Conservation (phyloP, 2,329 filamentous ascomycete genomes). For the Fusarium sp. region DNA sequence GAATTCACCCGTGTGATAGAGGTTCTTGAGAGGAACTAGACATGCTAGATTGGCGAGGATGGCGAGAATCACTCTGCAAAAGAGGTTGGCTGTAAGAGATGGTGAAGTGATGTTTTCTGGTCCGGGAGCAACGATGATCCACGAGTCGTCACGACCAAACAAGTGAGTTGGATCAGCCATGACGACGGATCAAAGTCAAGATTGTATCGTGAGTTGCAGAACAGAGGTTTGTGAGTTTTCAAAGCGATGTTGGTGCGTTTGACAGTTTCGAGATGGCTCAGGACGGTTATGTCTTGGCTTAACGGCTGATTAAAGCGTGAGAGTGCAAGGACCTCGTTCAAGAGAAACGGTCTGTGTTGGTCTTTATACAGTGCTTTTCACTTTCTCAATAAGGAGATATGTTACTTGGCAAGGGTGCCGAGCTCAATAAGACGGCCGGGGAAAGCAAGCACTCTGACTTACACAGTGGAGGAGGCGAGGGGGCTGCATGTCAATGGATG, state of each 20-base stretch:
- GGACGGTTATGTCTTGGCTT: conserved; percentile 25
- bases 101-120: conserved; percentile 43
- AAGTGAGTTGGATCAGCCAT: conserved; percentile 33
- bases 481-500: conserved; percentile 8
- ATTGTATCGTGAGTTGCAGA: background rate
- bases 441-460: background rate
- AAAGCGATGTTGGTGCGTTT: conserved; percentile 20
- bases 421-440: conserved; percentile 23
- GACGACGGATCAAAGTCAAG: background rate
- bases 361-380: conserved; percentile 22
- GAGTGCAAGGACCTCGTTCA: conserved; percentile 24
- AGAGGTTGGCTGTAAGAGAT: conserved; percentile 55
- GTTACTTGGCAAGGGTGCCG: background rate
- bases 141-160: conserved; percentile 33
- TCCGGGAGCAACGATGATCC: conserved; percentile 37
- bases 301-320: conserved; percentile 30
- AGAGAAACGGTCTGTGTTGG: conserved; percentile 2
- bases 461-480: conserved; percentile 10
- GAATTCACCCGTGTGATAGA: conserved; percentile 63
- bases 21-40: conserved; percentile 60
- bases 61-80: conserved; percentile 59
- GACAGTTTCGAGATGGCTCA: conserved; percentile 9
- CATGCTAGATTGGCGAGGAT: conserved; percentile 56
- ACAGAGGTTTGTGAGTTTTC: background rate
- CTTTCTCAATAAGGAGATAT: conserved; percentile 11